A percentile compares a stretch with the other conserved stretches of the same genome.
These are phyloP conservation scores for Tilletia caries DNA, from an alignment of 1,284 basidiomycete species.

Conservation along the genomic window DNA sequence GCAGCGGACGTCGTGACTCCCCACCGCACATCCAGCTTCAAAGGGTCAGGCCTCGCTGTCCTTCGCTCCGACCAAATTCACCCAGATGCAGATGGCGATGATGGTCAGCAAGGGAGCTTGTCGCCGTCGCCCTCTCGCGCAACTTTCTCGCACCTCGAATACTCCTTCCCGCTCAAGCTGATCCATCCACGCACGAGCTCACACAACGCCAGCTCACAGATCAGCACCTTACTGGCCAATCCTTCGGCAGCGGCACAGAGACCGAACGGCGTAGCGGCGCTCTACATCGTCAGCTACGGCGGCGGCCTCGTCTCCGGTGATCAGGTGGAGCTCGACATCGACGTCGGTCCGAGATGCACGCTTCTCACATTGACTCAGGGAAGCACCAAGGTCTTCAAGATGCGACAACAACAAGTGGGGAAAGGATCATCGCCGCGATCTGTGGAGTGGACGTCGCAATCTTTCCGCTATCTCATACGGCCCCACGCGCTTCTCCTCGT, in stretches of 20 bases:
- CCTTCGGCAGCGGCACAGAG: slow-evolving; percentile 28
- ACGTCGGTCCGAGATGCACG: slow-evolving; percentile 62
- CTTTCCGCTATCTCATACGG: slow-evolving; percentile 34
- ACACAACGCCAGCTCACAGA: slow-evolving; percentile 37
- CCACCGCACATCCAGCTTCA: slow-evolving; percentile 12
- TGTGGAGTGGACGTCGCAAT: slow-evolving; percentile 25
- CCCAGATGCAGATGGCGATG: neutral
- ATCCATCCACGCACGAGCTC: slow-evolving; percentile 64
- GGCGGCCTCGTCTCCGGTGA: slow-evolving; percentile 91
- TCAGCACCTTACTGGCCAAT: neutral
- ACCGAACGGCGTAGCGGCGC: slow-evolving; percentile 62
- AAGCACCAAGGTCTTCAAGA: slow-evolving; percentile 54
- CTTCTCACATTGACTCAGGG: slow-evolving; percentile 79
- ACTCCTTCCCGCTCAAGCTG: slow-evolving; percentile 85
- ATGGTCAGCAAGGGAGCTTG: neutral
- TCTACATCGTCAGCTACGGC: slow-evolving; percentile 83
- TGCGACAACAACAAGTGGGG: slow-evolving; percentile 11
- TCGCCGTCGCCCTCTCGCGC: neutral
- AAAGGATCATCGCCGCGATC: neutral
- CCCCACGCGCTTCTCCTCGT: slow-evolving; percentile 35
- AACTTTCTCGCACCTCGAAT: slow-evolving; percentile 70
- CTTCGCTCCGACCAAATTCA: slow-evolving; percentile 15
- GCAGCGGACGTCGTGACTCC: slow-evolving; percentile 3
- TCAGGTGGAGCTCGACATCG: slow-evolving; percentile 64
- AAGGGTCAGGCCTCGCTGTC: slow-evolving; percentile 17